Conservation (phyloP, 2,329 filamentous ascomycete species). For the Exophiala bonariae region DNA sequence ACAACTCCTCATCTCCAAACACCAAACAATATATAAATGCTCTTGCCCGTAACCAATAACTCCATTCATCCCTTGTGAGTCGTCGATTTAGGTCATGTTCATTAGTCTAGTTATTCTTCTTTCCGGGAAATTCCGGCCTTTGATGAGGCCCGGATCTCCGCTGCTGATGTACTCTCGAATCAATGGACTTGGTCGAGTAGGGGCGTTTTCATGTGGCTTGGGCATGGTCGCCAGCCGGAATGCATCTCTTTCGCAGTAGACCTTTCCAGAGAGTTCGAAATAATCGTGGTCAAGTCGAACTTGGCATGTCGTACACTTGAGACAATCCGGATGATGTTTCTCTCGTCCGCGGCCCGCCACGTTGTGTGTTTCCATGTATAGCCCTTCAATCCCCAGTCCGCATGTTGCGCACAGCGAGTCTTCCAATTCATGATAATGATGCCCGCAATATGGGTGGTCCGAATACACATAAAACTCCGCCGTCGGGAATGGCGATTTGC, state of each 20-base stretch:
- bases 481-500: slow-evolving; percentile 76
- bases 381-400: slow-evolving; percentile 83
- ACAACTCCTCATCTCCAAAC: too few species aligned
- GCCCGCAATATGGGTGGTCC: slow-evolving; percentile 85
- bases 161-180: slow-evolving; percentile 29
- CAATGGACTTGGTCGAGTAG: slow-evolving; percentile 28
- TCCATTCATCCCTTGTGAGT: neutral
- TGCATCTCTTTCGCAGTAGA: slow-evolving; percentile 87
- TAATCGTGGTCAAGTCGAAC: slow-evolving; percentile 78
- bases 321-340: slow-evolving; percentile 86
- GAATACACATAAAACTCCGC: slow-evolving; percentile 89
- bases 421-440: slow-evolving; percentile 90
- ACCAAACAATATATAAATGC: too few species aligned
- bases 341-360: slow-evolving; percentile 38
- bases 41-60: too few species aligned
- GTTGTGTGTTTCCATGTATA: slow-evolving; percentile 81
- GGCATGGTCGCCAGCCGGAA: slow-evolving; percentile 44
- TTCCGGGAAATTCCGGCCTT: slow-evolving; percentile 46
- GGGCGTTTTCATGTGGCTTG: slow-evolving; percentile 26
- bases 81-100: slow-evolving; percentile 32
- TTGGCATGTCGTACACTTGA: slow-evolving; percentile 75
- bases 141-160: slow-evolving; percentile 27
- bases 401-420: slow-evolving; percentile 81
- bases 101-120: slow-evolving; percentile 50
- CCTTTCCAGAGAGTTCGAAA: slow-evolving; percentile 78